Conservation (phyloP, 2,329 filamentous ascomycete genomes). For the Hymenoscyphus salicellus region DNA sequence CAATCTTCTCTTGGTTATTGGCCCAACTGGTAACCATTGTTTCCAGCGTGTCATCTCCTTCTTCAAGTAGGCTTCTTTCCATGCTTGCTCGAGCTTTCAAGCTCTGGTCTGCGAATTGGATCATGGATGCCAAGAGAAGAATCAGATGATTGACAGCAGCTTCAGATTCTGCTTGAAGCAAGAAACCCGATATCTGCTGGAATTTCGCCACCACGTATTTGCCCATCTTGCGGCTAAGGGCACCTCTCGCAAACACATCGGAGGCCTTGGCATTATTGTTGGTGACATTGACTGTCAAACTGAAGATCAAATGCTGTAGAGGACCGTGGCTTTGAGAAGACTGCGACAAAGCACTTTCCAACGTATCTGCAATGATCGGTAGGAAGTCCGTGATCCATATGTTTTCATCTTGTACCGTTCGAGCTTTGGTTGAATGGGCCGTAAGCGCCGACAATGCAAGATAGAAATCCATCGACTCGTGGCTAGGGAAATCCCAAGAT, state of each 20-base stretch:
- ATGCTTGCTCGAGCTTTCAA: constrained; percentile 54
- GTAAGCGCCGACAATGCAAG: constrained; percentile 53
- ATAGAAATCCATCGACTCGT: constrained; percentile 38
- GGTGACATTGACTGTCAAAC: constrained; percentile 79
- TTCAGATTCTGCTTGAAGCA: constrained; percentile 49
- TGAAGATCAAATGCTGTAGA: constrained; percentile 43
- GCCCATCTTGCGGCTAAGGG: constrained; percentile 50
- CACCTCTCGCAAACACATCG: constrained; percentile 62
- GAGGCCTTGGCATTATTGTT: constrained; percentile 74
- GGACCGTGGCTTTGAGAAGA: constrained; percentile 39
- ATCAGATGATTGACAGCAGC: constrained; percentile 67
- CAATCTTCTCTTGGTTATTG: constrained; percentile 61
- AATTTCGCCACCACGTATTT: constrained; percentile 53
- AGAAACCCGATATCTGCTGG: constrained; percentile 45
- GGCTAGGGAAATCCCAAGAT: constrained; percentile 29
- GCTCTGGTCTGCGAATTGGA: constrained; percentile 83
- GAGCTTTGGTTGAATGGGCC: constrained; percentile 48
- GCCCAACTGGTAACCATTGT: constrained; percentile 63
- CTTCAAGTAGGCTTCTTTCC: constrained; percentile 39
- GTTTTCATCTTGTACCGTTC: constrained; percentile 43
- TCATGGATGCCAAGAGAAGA: constrained; percentile 75
- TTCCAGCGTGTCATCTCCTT: constrained; percentile 49
- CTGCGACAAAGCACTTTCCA: constrained; percentile 40
- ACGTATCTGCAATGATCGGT: constrained; percentile 49
- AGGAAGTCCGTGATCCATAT: constrained; percentile 51